Conservation (phyloP, 2,329 filamentous ascomycete genomes). For the Paraphoma chrysanthemicola region DNA sequence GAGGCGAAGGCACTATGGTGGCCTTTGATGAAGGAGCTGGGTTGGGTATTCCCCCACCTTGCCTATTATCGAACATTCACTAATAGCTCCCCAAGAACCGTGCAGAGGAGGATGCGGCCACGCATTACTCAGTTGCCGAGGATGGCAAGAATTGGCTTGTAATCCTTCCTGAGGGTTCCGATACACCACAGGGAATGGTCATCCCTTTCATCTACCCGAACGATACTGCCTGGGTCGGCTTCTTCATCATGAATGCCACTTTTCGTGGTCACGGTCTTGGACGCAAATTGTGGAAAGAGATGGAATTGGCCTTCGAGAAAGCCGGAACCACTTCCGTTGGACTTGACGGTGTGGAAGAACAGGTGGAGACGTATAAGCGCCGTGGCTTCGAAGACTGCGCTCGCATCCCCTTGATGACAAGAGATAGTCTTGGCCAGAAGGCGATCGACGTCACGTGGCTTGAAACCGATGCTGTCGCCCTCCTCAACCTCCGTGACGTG, state of each 20-base stretch:
- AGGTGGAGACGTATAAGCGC: conserved; percentile 44
- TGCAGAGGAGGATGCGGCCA: conserved; percentile 36
- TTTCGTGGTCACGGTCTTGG: conserved; percentile 44
- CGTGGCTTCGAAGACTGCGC: conserved; percentile 41
- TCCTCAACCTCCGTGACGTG: conserved; percentile 31
- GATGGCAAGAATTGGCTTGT: conserved; percentile 40
- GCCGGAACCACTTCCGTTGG: conserved; percentile 34
- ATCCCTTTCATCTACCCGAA: conserved; percentile 44
- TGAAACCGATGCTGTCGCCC: conserved; percentile 10
- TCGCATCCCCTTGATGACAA: conserved; percentile 35
- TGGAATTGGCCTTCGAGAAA: conserved; percentile 27
- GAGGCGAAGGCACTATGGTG: conserved; percentile 43
- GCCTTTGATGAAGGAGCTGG: conserved; percentile 42
- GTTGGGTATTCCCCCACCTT: conserved; percentile 33
- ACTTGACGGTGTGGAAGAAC: conserved; percentile 47
- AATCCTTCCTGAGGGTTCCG: conserved; percentile 26
- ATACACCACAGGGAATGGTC: conserved; percentile 40
- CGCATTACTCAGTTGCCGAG: conserved; percentile 37
- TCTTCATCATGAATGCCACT: conserved; percentile 43
- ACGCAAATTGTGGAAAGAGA: conserved; percentile 35
- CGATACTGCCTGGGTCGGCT: conserved; percentile 47
- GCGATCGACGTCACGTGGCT: conserved; percentile 4
- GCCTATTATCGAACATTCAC: not conserved
- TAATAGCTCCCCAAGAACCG: conserved; percentile 36
- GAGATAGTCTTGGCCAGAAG: conserved; percentile 20